A percentile compares a stretch with the other conserved stretches of the same genome.
These are phyloP conservation scores for Ceratocystis colombiana DNA, from an alignment of 2,329 filamentous ascomycete genomes.

Conservation along the genomic window DNA sequence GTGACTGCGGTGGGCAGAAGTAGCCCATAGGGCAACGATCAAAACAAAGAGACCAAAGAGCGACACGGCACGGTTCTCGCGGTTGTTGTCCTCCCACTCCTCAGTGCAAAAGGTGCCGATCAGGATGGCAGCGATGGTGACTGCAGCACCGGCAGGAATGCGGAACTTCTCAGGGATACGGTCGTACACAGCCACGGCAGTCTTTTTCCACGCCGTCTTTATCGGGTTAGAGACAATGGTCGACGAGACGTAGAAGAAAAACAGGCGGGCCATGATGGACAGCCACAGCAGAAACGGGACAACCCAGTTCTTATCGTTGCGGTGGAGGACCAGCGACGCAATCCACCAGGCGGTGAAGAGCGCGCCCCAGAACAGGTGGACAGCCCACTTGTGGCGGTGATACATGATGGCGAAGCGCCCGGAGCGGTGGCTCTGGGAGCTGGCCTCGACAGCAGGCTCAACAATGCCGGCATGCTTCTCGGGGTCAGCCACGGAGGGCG, in stretches of 20 bases:
- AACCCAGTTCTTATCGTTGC: constrained; percentile 65
- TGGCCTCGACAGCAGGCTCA: constrained; percentile 28
- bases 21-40: constrained; percentile 55
- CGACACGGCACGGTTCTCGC: constrained; percentile 68
- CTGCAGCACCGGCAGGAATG: constrained; percentile 49
- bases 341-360: constrained; percentile 61
- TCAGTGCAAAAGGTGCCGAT: constrained; percentile 65
- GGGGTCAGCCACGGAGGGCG: constrained; percentile 30
- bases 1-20: constrained; percentile 56
- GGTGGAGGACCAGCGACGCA: constrained; percentile 61
- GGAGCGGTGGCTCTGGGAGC: constrained; percentile 27
- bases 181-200: constrained; percentile 47
- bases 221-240: constrained; percentile 56
- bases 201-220: constrained; percentile 56
- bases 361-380: constrained; percentile 39
- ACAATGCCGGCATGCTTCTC: constrained; percentile 33
- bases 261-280: constrained; percentile 58
- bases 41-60: constrained; percentile 68
- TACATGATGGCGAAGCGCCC: constrained; percentile 35
- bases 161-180: constrained; percentile 49
- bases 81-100: constrained; percentile 65
- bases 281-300: constrained; percentile 77
- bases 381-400: constrained; percentile 37
- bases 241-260: constrained; percentile 64
- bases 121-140: constrained; percentile 63